Base-by-base conservation (phyloP, 306 rosid species). In the Trifolium pratense region DNA sequence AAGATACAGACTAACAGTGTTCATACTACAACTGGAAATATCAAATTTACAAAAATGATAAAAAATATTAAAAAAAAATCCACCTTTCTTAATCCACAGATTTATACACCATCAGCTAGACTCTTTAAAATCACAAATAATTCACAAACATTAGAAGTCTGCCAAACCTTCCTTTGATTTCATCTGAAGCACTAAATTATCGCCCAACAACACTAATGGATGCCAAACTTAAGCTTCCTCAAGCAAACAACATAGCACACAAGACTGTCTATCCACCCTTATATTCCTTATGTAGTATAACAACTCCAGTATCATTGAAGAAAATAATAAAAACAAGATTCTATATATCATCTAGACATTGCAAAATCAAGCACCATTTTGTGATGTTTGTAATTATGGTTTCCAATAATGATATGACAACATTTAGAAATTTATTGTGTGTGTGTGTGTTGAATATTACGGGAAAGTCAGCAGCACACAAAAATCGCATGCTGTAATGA, bases 391-490 rank as follows among this genome's bases (percentile, higher is more conserved):
- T 7, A 60, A 57, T 51, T 42, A 61, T 15, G 26, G 20, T 17
- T 70, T 58, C 21, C 64, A 73, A 45, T 36, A 18, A 32, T 45
- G 62, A 60, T 56, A 40, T 48, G 56, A 17, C 17, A 66, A 74
- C 25, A 55, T 9, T 66, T 42, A 52, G 69, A 73, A 60, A 49
- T 8, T 61, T 36, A 48, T 8, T 36, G 43, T 16, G 56, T 25
- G 40, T 18, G 46, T 62, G 56, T 26, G 11, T 23, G 20, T 49
- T 51, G 36, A 51, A 56, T 34, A 46, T 63, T 25, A 74, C 56
- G 46, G 37, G 42, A 66, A 74, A 55, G 70, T 46, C 71, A 65
- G 49, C 71, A 70, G n/a, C n/a, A n/a, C 69, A 74, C 32, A 48
- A 76, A 48, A 52, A 66, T 57, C 36, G 20, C 53, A 55, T n/a